Conservation (phyloP, 768 basidiomycete species). For the Cubamyces sp. region DNA sequence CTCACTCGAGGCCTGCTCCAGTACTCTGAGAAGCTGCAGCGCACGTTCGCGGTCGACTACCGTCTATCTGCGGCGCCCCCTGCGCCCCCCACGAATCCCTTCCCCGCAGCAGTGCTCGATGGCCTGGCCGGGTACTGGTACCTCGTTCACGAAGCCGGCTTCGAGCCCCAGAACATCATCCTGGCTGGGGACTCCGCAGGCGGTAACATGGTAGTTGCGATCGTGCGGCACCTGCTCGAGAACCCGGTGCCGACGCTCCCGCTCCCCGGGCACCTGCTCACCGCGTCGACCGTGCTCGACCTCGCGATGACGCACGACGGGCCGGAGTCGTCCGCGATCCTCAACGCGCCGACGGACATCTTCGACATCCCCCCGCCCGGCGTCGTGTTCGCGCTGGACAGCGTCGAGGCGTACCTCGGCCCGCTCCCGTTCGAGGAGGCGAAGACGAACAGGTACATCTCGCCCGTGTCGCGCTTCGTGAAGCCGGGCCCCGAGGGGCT, state of each 20-base stretch:
- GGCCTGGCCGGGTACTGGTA: constrained; percentile 75
- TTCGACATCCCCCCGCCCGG: constrained; percentile 20
- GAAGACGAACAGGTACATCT: constrained; percentile 56
- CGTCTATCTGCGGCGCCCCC: constrained; percentile 54
- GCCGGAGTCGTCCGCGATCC: constrained; percentile 6
- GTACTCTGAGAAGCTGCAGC: constrained; percentile 45
- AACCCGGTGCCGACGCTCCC: constrained; percentile 43
- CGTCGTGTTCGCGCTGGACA: constrained; percentile 33
- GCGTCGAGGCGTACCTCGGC: constrained; percentile 49
- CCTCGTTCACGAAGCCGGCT: constrained; percentile 60
- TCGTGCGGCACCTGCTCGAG: constrained; percentile 64
- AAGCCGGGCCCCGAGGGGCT: constrained; percentile 33
- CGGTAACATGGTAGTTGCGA: constrained; percentile 68
- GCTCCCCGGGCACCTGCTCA: constrained; percentile 49
- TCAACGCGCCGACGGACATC: constrained; percentile 36
- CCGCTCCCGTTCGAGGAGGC: constrained; percentile 52
- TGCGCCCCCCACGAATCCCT: constrained; percentile 54
- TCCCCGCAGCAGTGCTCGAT: constrained; percentile 78
- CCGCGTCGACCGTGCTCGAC: constrained; percentile 62
- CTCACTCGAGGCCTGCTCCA: constrained; percentile 53
- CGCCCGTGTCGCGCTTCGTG: constrained; percentile 54
- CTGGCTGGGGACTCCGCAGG: constrained; percentile 80
- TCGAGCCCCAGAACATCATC: constrained; percentile 63
- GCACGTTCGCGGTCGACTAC: constrained; percentile 71
- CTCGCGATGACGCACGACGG: constrained; percentile 44